These are phyloP conservation scores for Wickerhamomyces pijperi DNA, from an alignment of 805 yeast genomes.

Conservation along the genomic window DNA sequence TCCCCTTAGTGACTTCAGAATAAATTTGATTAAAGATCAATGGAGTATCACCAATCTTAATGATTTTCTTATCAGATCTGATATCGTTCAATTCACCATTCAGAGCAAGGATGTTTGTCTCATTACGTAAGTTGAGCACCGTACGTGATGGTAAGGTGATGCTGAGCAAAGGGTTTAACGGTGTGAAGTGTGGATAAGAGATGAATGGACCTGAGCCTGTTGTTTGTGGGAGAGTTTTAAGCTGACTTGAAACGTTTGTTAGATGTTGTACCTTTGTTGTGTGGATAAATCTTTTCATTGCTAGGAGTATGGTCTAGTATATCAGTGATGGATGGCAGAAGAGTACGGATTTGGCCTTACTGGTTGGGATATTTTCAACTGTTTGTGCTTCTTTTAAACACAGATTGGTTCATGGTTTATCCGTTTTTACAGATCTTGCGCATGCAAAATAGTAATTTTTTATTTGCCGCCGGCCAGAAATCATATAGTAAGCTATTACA, in stretches of 20 bases:
- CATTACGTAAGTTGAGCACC: constrained; percentile 14
- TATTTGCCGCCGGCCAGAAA: no score
- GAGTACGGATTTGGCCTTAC: no score
- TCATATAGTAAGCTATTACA: no score
- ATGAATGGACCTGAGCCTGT: constrained; percentile 22
- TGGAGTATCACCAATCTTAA: constrained; percentile 8
- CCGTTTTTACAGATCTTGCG: no score
- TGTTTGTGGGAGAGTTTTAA: constrained; percentile 7
- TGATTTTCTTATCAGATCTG: constrained; percentile 1
- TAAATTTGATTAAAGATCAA: constrained; percentile 9
- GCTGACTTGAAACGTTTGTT: not conserved
- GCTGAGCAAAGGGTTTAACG: constrained; percentile 18
- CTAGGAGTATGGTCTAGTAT: not conserved
- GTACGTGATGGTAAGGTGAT: constrained; percentile 16
- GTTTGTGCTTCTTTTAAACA: no score
- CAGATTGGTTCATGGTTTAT: no score
- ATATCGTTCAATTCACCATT: constrained; percentile 8
- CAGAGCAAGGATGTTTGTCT: constrained; percentile 11
- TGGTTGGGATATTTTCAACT: no score
- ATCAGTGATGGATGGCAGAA: no score
- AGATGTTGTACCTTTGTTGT: constrained; percentile 1
- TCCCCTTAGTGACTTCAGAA: not conserved
- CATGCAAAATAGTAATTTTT: no score
- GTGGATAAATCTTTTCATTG: not conserved
- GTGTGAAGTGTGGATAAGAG: constrained; percentile 19